These are phyloP conservation scores for Tetracentron sinense DNA, from an alignment of 164 flowering plant genomes.

Conservation along the genomic window DNA sequence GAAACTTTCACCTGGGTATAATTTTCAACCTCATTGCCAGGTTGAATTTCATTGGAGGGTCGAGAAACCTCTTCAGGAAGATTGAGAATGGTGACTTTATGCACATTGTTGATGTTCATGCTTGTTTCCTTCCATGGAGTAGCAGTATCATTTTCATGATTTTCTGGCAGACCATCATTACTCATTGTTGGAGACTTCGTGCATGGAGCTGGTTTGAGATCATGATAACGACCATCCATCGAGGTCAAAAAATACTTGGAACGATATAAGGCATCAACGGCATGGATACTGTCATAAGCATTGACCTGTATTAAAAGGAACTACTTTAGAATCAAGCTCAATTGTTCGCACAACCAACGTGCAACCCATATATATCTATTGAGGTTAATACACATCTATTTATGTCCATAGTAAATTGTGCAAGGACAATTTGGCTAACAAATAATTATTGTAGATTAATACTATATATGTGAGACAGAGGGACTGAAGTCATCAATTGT, in stretches of 20 bases:
- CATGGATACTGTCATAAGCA: slow-evolving; percentile 55
- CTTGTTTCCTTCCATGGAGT: slow-evolving; percentile 16
- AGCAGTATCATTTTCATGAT: slow-evolving; percentile 10
- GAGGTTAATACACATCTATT: not conserved
- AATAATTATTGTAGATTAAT: too few relatives aligned
- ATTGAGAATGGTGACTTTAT: slow-evolving; percentile 70
- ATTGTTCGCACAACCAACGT: not conserved
- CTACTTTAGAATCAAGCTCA: slow-evolving; percentile 5
- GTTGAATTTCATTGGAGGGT: slow-evolving; percentile 17
- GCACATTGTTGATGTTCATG: slow-evolving; percentile 33
- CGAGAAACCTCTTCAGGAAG: slow-evolving; percentile 39
- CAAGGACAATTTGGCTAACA: too few relatives aligned
- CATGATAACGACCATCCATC: slow-evolving; percentile 21
- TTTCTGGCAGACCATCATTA: slow-evolving; percentile 19
- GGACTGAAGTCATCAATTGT: too few relatives aligned
- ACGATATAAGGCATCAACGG: slow-evolving; percentile 64
- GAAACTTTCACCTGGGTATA: slow-evolving; percentile 13
- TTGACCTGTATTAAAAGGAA: slow-evolving; percentile 61
- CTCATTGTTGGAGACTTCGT: slow-evolving; percentile 11
- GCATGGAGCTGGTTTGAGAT: slow-evolving; percentile 13
- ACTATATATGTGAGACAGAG: too few relatives aligned
- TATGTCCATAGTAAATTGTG: too few relatives aligned
- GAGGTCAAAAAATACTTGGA: slow-evolving; percentile 67
- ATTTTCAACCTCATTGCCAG: slow-evolving; percentile 19
- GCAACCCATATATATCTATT: not conserved